These are phyloP conservation scores for Lenwebbia sp. DNA, from an alignment of 345 rosid species.

Conservation along the genomic window DNA sequence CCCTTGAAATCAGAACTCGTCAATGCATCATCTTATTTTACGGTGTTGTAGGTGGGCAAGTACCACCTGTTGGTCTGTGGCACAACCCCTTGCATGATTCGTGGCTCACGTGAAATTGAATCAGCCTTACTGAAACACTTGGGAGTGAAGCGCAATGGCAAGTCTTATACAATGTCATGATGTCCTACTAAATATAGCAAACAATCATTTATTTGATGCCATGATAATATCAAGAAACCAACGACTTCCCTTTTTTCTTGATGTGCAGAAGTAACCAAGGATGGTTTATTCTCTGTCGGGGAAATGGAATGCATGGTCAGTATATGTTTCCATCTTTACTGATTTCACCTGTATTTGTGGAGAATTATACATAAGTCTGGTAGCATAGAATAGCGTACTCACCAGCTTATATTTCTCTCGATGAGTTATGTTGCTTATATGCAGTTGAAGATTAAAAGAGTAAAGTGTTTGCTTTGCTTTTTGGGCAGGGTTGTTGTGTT, in stretches of 20 bases:
- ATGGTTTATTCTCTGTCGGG: constrained; percentile 96
- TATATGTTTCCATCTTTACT: not conserved
- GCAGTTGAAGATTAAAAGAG: not conserved
- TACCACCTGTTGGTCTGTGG: constrained; percentile 98
- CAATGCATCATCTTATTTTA: constrained; percentile 1
- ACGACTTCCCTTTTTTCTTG: not conserved
- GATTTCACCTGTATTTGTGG: not conserved
- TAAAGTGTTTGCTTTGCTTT: not conserved
- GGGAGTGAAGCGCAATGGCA: constrained; percentile 95
- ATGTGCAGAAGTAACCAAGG: constrained; percentile 84
- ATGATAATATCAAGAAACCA: not conserved
- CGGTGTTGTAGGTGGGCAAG: constrained; percentile 66
- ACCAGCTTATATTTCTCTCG: not conserved
- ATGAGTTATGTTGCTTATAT: not conserved
- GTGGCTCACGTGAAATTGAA: constrained; percentile 90
- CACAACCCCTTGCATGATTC: constrained; percentile 98
- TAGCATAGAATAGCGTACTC: not conserved
- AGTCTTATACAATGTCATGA: constrained; percentile 1
- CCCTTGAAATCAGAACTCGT: not conserved
- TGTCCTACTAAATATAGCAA: not conserved
- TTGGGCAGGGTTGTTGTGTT: constrained; percentile 88
- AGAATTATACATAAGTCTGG: not conserved
- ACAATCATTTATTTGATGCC: not conserved
- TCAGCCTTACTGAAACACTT: constrained; percentile 77
- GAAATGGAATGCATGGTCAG: constrained; percentile 99